phyloP scores from a whole-genome alignment of 2,329 filamentous ascomycete species.

The Domatiomyces catenatus region DNA sequence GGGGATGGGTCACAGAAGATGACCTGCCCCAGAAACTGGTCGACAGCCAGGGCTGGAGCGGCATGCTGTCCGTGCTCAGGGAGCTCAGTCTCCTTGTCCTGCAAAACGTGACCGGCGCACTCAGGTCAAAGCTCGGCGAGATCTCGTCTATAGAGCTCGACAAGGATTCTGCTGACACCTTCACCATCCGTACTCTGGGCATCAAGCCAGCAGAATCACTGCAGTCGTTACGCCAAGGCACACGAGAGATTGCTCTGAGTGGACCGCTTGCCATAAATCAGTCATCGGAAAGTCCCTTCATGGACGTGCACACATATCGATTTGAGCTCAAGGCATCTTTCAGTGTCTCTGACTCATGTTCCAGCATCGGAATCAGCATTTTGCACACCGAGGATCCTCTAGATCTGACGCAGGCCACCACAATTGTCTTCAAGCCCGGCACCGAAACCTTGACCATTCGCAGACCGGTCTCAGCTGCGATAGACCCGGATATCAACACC shows the following conservation, averaged over 20 bases:
- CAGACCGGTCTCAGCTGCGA: slow-evolving; percentile 19
- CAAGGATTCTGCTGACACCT: slow-evolving; percentile 17
- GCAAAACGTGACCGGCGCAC: slow-evolving; percentile 24
- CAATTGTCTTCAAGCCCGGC: slow-evolving; percentile 25
- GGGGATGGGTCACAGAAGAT: slow-evolving; percentile 39
- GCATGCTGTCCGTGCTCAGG: slow-evolving; percentile 33
- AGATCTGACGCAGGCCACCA: slow-evolving; percentile 23
- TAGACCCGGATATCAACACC: slow-evolving; percentile 21
- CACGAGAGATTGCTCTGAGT: slow-evolving; percentile 4
- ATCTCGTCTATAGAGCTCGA: slow-evolving; percentile 30
- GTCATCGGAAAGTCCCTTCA: slow-evolving; percentile 1
- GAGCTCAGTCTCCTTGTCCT: slow-evolving; percentile 28
- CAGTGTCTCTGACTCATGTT: slow-evolving; percentile 17
- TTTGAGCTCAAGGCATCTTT: slow-evolving; percentile 10
- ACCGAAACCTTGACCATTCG: slow-evolving; percentile 30
- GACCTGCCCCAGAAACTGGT: slow-evolving; percentile 31
- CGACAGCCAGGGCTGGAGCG: slow-evolving; percentile 35
- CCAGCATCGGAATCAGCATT: slow-evolving; percentile 20
- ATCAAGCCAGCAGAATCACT: slow-evolving; percentile 20
- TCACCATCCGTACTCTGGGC: slow-evolving; percentile 30
- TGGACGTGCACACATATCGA: slow-evolving; percentile 9
- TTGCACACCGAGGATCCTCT: slow-evolving; percentile 14
- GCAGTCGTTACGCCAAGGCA: slow-evolving; percentile 12
- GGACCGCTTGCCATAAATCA: slow-evolving; percentile 15
- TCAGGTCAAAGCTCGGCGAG: slow-evolving; percentile 22